Evolutionary conservation across 352 stramenopile species (phyloP), one percentile per base, ranked within the genome.

Genomic region (Globisporangium mamillatum): DNA sequence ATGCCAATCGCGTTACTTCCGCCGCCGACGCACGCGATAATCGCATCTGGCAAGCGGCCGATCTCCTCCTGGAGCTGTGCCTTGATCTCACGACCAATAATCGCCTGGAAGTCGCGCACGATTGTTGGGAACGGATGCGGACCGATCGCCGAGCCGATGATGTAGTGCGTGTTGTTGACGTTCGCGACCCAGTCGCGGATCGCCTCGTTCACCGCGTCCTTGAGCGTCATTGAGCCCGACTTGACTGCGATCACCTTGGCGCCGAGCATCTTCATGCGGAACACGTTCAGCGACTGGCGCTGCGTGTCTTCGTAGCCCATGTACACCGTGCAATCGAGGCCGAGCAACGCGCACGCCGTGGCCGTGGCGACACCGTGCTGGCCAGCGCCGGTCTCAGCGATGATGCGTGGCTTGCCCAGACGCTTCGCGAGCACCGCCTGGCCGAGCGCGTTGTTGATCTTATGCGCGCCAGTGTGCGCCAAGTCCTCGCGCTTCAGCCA

Each of bases 231-330:
- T 70, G 97, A 97, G 65, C 97, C 97, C 56, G 91, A 96, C 67
- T 97, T 89, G n/a, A 99, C 97, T 12, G 97, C 95, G n/a, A 99
- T 81, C 18, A 99, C 97, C 78, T 98, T 99, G 29, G 97, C 97
- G 59, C 97, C 97, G n/a, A 99, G 91, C 78, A 99, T 99, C 77
- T 99, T 99, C 97, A 99, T 99, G 60, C 97, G 93, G 75, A 99
- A 99, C 5, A 99, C 97, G 78, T 99, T 99, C 10, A 99, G 87
- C 75, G 86, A 95, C 86, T 99, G 97, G 71, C 97, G 86, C 77
- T 98, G 84, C 60, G 96, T 99, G 85, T 99, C 97, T 24, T 98
- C 94, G 63, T 97, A 98, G 72, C 97, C 97, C 97, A 99, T 99
- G 91, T 99, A 99, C 8, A 99, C 91, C 7, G 93, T 98, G 73